Base-by-base conservation (phyloP, 2,329 filamentous ascomycete genomes). In the Alternaria sp. region DNA sequence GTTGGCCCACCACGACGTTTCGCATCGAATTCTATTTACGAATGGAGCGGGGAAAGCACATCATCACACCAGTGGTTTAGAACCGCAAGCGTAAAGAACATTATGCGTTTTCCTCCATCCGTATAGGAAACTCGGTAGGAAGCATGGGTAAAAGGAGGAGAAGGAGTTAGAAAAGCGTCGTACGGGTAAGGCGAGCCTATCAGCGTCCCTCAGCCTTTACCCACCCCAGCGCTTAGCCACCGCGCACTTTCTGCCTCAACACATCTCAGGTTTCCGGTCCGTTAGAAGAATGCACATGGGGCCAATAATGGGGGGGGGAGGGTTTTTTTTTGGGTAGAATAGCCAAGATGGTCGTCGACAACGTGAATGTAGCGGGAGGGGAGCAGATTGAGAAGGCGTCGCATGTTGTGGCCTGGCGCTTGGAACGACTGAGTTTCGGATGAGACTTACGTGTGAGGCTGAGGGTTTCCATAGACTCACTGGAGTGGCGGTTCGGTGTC, bases 71-170 rank as follows among this genome's bases (percentile, higher is more conserved):
- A 61, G 41, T 42, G 31, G 55, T 58, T 65, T 65, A 51, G 40
- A 72, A 70, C 72, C 68, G 44, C 33, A 60, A 48, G 39, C 11
- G 48, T 36, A 48, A 39, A 50, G 58, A 67, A 61, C 57, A 60
- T 70, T 64, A 72, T 72, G 70, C 70, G 68, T 73, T 39, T 26
- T 70, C 69, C 69, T 54, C 48, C 44, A 44, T 34, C 26, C 34
- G 34, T 39, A 5, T 14, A 49, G 33, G 10, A 17, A 39, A 9
- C 10, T 23, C 21, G 48, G 31, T 24, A 23, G 26, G 49, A 31
- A 36, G 36, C 34, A 58, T 23, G 34, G 49, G 10, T 24, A 10
- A 31, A 52, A 53, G 39, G 37, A 33, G 39, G 40, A 28, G 51
- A 54, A 48, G 17, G 13, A 24, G n/a, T 5, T 11, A 10, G 28